phyloP scores from a whole-genome alignment of 2,329 filamentous ascomycete genomes.

The Parascedosporium putredinis region DNA sequence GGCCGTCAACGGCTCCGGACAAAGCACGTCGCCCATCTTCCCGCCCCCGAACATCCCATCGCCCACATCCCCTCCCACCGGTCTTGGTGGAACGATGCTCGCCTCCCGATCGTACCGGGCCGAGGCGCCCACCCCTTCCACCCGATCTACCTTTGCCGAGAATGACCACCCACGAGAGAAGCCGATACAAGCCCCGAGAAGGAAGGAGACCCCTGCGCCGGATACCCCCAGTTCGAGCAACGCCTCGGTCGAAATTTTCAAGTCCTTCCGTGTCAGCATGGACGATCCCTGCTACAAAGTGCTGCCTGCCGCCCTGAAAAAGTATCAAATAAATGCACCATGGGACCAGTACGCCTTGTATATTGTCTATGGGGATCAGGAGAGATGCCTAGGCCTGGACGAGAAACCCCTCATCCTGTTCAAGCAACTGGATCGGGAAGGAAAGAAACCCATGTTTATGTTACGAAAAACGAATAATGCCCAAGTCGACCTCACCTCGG shows the following conservation, averaged over 20 bases:
- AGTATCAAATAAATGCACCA: conserved; percentile 96
- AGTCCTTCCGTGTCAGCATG: conserved; percentile 95
- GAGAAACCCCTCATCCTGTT: conserved; percentile 94
- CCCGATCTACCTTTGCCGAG: conserved; percentile 44
- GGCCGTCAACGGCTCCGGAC: conserved; percentile 55
- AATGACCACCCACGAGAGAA: conserved; percentile 30
- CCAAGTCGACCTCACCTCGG: conserved; percentile 30
- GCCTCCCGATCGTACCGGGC: conserved; percentile 50
- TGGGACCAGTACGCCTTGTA: conserved; percentile 97
- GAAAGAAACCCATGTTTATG: conserved; percentile 99
- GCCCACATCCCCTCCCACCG: conserved; percentile 54
- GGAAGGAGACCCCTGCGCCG: conserved; percentile 51
- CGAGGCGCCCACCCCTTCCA: conserved; percentile 41
- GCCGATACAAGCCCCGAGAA: conserved; percentile 34
- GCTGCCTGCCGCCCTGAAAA: conserved; percentile 85
- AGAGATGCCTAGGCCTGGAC: conserved; percentile 81
- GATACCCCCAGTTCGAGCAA: conserved; percentile 47
- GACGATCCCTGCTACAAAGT: conserved; percentile 98
- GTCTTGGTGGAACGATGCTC: conserved; percentile 43
- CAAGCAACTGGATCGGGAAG: conserved; percentile 94
- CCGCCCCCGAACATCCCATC: conserved; percentile 59
- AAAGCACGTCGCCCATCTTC: conserved; percentile 43
- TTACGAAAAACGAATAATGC: conserved; percentile 57
- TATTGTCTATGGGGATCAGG: conserved; percentile 97
- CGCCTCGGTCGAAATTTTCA: conserved; percentile 86